Conservation (phyloP, 140 eudicot species). For the Oenanthe javanica region DNA sequence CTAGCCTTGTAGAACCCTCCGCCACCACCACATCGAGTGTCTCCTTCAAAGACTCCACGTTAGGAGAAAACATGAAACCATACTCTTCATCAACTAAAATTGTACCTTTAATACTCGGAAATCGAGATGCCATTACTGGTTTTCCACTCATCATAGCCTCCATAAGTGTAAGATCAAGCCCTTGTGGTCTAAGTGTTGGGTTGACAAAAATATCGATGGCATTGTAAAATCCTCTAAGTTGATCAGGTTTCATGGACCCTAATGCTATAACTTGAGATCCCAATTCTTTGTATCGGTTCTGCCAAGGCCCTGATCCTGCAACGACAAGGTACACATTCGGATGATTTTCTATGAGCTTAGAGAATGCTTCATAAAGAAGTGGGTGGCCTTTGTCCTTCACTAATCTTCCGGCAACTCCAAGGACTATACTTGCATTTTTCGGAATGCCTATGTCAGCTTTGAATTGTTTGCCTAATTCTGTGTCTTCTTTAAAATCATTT, state of each 20-base stretch:
- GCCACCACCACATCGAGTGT: conserved; percentile 51
- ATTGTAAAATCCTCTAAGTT: conserved; percentile 65
- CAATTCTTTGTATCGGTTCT: conserved; percentile 52
- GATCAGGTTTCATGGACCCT: conserved; percentile 70
- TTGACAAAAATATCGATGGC: conserved; percentile 82
- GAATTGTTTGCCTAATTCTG: conserved; percentile 38
- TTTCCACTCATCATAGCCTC: conserved; percentile 96
- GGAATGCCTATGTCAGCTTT: conserved; percentile 56
- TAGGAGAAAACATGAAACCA: conserved; percentile 87
- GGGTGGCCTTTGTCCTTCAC: conserved; percentile 96
- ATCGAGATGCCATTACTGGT: conserved; percentile 83
- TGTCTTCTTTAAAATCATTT: conserved; percentile 49
- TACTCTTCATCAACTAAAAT: conserved; percentile 60
- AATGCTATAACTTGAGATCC: conserved; percentile 69
- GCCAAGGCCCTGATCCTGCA: conserved; percentile 91
- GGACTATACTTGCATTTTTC: conserved; percentile 55
- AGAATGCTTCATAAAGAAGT: conserved; percentile 58
- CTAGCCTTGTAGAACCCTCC: conserved; percentile 61
- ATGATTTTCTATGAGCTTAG: conserved; percentile 33
- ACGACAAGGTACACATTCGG: conserved; percentile 50
- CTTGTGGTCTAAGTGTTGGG: conserved; percentile 87
- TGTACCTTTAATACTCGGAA: conserved; percentile 85
- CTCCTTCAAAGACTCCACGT: conserved; percentile 62
- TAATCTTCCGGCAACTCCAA: conserved; percentile 87
- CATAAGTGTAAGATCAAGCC: conserved; percentile 88